Evolutionary conservation across 2,329 filamentous ascomycete genomes (phyloP).

Genomic region (Fusarium sp.): DNA sequence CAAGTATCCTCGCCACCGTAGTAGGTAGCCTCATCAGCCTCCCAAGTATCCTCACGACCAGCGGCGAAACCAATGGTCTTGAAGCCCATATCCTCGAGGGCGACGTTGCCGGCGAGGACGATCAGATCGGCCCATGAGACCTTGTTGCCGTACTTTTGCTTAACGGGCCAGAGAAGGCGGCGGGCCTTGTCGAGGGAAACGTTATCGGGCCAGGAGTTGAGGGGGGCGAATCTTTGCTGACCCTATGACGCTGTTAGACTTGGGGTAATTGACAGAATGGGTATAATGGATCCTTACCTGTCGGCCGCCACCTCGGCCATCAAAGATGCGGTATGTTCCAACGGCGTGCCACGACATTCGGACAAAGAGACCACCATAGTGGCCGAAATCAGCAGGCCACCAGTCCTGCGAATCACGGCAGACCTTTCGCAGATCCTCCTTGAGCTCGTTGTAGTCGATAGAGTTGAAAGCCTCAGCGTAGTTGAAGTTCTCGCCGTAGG

Average conservation of each 20-base stretch:
- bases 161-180: constrained; percentile 81
- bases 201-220: constrained; percentile 86
- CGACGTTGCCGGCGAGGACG: constrained; percentile 79
- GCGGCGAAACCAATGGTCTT: constrained; percentile 79
- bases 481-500: constrained; percentile 33
- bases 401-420: constrained; percentile 83
- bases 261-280: background rate
- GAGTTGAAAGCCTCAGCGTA: constrained; percentile 35
- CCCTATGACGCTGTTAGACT: constrained; percentile 54
- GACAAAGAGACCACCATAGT: constrained; percentile 85
- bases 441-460: constrained; percentile 64
- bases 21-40: constrained; percentile 81
- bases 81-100: constrained; percentile 81
- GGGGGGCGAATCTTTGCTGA: constrained; percentile 84
- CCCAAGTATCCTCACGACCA: constrained; percentile 79
- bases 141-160: constrained; percentile 87
- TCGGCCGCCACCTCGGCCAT: constrained; percentile 81
- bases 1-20: constrained; percentile 81
- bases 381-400: constrained; percentile 86
- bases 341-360: constrained; percentile 86
- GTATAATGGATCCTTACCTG: constrained; percentile 52
- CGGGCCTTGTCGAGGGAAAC: constrained; percentile 83
- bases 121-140: constrained; percentile 84
- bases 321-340: constrained; percentile 80
- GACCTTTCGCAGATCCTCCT: constrained; percentile 76